These are phyloP conservation scores for Catenaria anguillulae DNA, from an alignment of 371 early-diverging fungal species.

Conservation along the genomic window DNA sequence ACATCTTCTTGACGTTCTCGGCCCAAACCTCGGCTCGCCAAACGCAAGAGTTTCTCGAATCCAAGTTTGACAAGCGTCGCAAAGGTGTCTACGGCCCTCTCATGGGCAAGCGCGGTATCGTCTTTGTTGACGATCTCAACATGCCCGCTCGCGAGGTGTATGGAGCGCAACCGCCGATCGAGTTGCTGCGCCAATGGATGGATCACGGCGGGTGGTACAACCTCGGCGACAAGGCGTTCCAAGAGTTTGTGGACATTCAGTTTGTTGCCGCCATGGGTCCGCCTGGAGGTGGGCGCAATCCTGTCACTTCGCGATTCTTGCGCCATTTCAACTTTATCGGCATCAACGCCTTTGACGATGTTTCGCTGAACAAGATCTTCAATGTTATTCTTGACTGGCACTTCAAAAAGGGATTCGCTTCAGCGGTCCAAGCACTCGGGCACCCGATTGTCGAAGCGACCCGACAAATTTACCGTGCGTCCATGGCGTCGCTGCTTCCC, in stretches of 20 bases:
- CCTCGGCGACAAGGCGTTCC: conserved; percentile 31
- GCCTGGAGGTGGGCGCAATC: conserved; percentile 42
- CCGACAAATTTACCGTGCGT: conserved; percentile 31
- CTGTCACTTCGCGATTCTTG: conserved; percentile 32
- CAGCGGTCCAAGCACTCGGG: conserved; percentile 3
- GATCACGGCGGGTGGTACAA: conserved; percentile 40
- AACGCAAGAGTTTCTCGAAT: conserved; percentile 38
- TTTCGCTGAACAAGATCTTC: conserved; percentile 28
- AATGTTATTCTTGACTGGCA: conserved; percentile 24
- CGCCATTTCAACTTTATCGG: conserved; percentile 35
- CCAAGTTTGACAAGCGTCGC: conserved; percentile 37
- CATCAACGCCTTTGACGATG: conserved; percentile 36
- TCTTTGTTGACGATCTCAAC: conserved; percentile 42
- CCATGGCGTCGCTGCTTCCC: conserved; percentile 32
- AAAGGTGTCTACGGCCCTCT: conserved; percentile 45
- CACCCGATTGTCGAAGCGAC: conserved; percentile 25
- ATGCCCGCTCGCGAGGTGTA: conserved; percentile 41
- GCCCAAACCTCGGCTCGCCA: conserved; percentile 37
- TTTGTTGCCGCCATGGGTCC: conserved; percentile 41
- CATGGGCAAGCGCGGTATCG: conserved; percentile 29
- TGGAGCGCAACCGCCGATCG: conserved; percentile 41
- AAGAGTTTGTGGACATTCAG: conserved; percentile 38
- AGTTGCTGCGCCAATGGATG: conserved; percentile 42
- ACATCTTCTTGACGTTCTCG: conserved; percentile 35
- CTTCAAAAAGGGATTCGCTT: conserved; percentile 22